Evolutionary conservation across 2,329 filamentous ascomycete species (phyloP).

Genomic region (Paracoccidioides brasiliensis): DNA sequence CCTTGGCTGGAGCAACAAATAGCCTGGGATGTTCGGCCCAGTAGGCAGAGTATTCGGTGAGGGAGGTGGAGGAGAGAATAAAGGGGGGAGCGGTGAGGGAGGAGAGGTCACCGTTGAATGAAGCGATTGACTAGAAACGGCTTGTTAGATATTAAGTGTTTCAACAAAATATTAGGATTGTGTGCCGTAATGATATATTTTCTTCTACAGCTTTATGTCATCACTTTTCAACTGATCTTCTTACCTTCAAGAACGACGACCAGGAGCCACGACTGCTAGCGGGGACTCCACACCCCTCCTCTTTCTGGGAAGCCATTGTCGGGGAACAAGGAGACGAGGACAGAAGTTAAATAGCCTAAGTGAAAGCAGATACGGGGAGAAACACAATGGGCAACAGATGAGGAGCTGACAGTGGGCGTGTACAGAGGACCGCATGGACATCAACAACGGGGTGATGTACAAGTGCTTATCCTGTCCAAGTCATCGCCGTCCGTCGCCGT

Average conservation of each 20-base stretch:
- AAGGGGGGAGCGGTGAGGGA: slow-evolving; percentile 72
- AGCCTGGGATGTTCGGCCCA: slow-evolving; percentile 68
- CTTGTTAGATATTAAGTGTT: neutral
- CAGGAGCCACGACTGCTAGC: slow-evolving; percentile 33
- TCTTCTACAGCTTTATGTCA: neutral
- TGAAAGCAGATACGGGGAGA: neutral
- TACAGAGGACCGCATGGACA: neutral
- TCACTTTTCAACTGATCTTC: neutral
- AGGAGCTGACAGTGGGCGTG: neutral
- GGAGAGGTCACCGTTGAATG: slow-evolving; percentile 70
- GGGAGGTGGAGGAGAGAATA: slow-evolving; percentile 63
- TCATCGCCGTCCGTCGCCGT: too few relatives aligned
- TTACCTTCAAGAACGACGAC: slow-evolving; percentile 37
- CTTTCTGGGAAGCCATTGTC: slow-evolving; percentile 18
- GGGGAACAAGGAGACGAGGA: neutral
- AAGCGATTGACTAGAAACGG: slow-evolving; percentile 49
- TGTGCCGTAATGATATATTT: neutral
- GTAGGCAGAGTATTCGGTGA: slow-evolving; percentile 71
- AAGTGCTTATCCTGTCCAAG: too few relatives aligned
- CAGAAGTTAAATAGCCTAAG: neutral
- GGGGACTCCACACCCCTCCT: slow-evolving; percentile 29
- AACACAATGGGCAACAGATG: neutral
- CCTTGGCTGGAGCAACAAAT: slow-evolving; percentile 68
- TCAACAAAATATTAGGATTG: neutral
- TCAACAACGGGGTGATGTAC: too few relatives aligned